Evolutionary conservation across 352 stramenopile species (phyloP).

Genomic region (Sclerospora graminicola): DNA sequence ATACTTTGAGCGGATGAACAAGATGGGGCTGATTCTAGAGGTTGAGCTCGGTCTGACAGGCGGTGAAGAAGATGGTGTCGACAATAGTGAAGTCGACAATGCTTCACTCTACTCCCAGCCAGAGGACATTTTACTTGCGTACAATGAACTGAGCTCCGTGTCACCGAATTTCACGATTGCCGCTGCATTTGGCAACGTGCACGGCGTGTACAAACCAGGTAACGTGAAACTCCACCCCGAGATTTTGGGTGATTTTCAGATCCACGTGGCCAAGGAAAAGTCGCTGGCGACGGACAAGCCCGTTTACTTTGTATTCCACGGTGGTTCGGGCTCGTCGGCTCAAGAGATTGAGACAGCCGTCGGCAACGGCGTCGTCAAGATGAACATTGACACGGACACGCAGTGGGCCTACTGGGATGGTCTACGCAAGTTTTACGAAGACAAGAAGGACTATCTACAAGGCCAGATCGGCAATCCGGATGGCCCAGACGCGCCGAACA

Average conservation of each 20-base stretch:
- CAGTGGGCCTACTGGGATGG: conserved; percentile 99
- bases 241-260: conserved; percentile 95
- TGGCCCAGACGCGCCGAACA: conserved; percentile 96
- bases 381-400: conserved; percentile 99
- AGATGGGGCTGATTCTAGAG: conserved; percentile 94
- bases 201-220: conserved; percentile 97
- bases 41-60: conserved; percentile 98
- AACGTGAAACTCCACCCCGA: conserved; percentile 98
- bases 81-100: conserved; percentile 94
- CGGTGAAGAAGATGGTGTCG: conserved; percentile 97
- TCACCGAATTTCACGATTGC: conserved; percentile 93
- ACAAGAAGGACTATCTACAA: conserved; percentile 96
- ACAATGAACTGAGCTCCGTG: conserved; percentile 91
- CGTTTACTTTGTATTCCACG: conserved; percentile 99
- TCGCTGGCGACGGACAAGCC: conserved; percentile 85
- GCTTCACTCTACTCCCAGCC: conserved; percentile 75
- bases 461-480: conserved; percentile 97
- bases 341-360: conserved; percentile 95
- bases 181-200: conserved; percentile 43
- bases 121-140: conserved; percentile 74
- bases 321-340: conserved; percentile 93
- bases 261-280: conserved; percentile 69
- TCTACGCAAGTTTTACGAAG: conserved; percentile 95
- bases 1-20: conserved; percentile 96
- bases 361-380: conserved; percentile 96